phyloP scores from a whole-genome alignment of 345 rosid genomes.

The Turritis glabra region DNA sequence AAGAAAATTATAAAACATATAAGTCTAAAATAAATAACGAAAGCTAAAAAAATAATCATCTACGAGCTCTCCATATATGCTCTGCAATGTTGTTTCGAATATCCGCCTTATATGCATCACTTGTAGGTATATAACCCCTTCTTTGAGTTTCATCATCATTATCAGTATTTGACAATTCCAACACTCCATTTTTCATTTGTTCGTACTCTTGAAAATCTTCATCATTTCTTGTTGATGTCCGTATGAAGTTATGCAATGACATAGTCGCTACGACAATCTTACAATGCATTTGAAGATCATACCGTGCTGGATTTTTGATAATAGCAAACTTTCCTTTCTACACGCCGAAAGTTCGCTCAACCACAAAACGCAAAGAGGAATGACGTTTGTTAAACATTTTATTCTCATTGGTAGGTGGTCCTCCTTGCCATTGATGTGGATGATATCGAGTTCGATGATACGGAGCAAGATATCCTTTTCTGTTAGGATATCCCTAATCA shows the following conservation, averaged over 20 bases:
- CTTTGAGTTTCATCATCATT: background rate
- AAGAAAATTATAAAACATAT: no score
- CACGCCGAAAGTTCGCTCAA: background rate
- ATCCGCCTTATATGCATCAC: background rate
- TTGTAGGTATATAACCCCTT: background rate
- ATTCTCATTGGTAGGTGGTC: background rate
- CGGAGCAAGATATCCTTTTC: background rate
- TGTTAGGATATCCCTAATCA: background rate
- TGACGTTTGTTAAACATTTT: no score
- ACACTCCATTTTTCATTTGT: background rate
- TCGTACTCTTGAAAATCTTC: background rate
- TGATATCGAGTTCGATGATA: background rate
- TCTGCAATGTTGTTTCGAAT: background rate
- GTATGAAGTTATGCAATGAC: background rate
- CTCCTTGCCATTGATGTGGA: background rate
- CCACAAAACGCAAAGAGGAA: no score
- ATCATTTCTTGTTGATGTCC: background rate
- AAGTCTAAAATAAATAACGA: no score
- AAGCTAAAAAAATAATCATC: no score
- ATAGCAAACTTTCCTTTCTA: background rate
- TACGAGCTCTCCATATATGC: background rate
- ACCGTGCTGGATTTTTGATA: background rate
- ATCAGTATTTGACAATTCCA: background rate
- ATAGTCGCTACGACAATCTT: background rate
- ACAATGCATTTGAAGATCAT: background rate